phyloP scores from a whole-genome alignment of 257 asterid genomes.

The Gardenia jasminoides region DNA sequence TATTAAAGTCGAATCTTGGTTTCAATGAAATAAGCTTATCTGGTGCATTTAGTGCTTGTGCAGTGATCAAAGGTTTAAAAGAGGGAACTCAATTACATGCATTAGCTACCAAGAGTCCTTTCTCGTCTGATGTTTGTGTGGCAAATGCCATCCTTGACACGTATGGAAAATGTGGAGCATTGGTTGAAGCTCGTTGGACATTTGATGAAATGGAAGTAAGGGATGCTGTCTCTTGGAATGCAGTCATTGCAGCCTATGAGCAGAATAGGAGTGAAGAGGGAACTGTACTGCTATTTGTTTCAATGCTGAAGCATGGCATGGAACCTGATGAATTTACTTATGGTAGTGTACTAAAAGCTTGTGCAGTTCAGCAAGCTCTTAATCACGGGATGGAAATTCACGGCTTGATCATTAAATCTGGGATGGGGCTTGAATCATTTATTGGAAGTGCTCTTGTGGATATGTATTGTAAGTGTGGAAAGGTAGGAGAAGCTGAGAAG shows the following conservation, averaged over 20 bases:
- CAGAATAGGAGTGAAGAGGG: slow-evolving; percentile 60
- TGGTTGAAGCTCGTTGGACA: slow-evolving; percentile 52
- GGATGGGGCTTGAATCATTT: slow-evolving; percentile 69
- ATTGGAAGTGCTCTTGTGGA: slow-evolving; percentile 77
- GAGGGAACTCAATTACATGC: slow-evolving; percentile 76
- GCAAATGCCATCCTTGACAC: slow-evolving; percentile 76
- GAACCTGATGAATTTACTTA: slow-evolving; percentile 86
- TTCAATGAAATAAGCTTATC: slow-evolving; percentile 77
- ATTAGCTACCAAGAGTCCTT: slow-evolving; percentile 60
- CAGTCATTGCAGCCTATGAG: slow-evolving; percentile 80
- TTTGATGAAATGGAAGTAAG: slow-evolving; percentile 67
- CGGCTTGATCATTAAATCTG: slow-evolving; percentile 59
- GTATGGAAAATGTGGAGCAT: slow-evolving; percentile 82
- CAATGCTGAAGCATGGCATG: slow-evolving; percentile 67
- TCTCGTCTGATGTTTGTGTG: slow-evolving; percentile 52
- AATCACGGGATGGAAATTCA: slow-evolving; percentile 68
- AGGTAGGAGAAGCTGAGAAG: slow-evolving; percentile 82
- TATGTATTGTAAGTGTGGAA: slow-evolving; percentile 83
- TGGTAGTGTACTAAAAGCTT: slow-evolving; percentile 86
- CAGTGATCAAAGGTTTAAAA: slow-evolving; percentile 47
- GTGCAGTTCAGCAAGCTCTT: slow-evolving; percentile 67
- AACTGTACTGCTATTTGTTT: slow-evolving; percentile 41
- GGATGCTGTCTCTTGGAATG: slow-evolving; percentile 90
- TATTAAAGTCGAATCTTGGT: slow-evolving; percentile 61
- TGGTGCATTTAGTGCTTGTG: slow-evolving; percentile 72